Conservation (phyloP, 78 protist genomes). For the Cyanophora paradoxa region DNA sequence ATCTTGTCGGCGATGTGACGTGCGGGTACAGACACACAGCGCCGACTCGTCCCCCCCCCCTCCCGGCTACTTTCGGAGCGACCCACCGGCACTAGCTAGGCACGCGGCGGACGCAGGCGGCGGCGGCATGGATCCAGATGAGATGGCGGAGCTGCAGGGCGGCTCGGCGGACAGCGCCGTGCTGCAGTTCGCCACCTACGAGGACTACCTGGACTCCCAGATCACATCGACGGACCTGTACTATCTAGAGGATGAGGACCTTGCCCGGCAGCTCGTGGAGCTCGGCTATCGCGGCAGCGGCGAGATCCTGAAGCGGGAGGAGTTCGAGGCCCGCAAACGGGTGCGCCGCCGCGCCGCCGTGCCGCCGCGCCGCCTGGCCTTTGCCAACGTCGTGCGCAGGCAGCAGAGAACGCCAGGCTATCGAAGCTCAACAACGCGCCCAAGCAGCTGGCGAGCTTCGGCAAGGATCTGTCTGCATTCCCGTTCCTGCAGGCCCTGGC, state of each 20-base stretch:
- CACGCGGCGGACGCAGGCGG: too few relatives aligned
- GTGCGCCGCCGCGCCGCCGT: constrained; percentile 28
- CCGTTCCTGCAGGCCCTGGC: constrained; percentile 72
- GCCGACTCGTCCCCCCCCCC: too few relatives aligned
- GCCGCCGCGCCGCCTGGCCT: not conserved
- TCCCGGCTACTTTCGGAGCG: too few relatives aligned
- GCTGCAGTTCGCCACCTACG: constrained; percentile 45
- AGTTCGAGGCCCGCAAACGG: constrained; percentile 59
- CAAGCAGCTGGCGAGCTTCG: constrained; percentile 33
- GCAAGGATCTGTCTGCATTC: constrained; percentile 22
- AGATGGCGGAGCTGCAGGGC: too few relatives aligned
- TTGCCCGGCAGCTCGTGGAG: constrained; percentile 76
- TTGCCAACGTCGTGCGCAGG: not conserved
- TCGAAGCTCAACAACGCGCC: constrained; percentile 25
- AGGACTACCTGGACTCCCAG: constrained; percentile 70
- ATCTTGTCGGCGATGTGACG: too few relatives aligned
- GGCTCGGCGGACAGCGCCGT: not conserved
- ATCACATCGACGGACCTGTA: constrained; percentile 60
- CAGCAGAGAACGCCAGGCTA: not conserved
- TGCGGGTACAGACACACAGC: too few relatives aligned
- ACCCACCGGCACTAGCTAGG: too few relatives aligned
- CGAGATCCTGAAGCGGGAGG: constrained; percentile 69
- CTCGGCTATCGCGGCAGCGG: constrained; percentile 83
- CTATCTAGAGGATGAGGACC: constrained; percentile 73
- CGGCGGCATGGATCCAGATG: too few relatives aligned